Evolutionary conservation across 176 grass and related monocot genomes (phyloP).

Genomic region (Triticum timopheevii): DNA sequence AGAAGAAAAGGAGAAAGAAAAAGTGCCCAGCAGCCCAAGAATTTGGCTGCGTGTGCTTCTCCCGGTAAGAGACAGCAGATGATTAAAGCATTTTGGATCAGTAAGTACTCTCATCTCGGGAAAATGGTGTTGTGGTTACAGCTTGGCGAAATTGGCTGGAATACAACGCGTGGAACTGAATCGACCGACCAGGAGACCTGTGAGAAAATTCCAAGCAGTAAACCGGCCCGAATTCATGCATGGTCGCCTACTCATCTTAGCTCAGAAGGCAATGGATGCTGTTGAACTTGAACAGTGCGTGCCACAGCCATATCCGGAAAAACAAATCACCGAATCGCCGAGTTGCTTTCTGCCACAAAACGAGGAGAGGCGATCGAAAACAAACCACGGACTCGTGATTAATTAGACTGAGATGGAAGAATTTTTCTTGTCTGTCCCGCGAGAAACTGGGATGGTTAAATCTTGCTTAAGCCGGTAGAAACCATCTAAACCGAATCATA

Average conservation of each 20-base stretch:
- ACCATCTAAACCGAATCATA: not conserved
- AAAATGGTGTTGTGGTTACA: too few species aligned
- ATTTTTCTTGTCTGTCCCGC: not conserved
- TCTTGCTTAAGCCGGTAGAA: not conserved
- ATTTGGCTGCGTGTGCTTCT: not conserved
- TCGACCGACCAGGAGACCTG: not conserved
- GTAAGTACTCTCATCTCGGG: not conserved
- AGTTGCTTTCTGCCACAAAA: constrained; percentile 1
- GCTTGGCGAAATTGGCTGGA: too few species aligned
- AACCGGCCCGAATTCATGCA: not conserved
- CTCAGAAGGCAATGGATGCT: constrained; percentile 16
- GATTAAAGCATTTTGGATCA: not conserved
- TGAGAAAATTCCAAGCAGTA: not conserved
- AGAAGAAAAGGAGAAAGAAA: not conserved
- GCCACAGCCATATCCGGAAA: not conserved
- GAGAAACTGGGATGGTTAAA: not conserved
- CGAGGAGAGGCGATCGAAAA: not conserved
- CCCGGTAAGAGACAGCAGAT: not conserved
- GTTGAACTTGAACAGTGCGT: not conserved
- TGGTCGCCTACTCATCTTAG: not conserved
- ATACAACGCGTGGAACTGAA: not conserved
- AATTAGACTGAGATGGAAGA: not conserved
- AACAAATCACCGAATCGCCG: constrained; percentile 13
- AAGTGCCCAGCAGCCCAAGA: not conserved
- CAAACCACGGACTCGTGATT: not conserved